Conservation (phyloP, 768 basidiomycete species). For the Psilocybe cyanescens region DNA sequence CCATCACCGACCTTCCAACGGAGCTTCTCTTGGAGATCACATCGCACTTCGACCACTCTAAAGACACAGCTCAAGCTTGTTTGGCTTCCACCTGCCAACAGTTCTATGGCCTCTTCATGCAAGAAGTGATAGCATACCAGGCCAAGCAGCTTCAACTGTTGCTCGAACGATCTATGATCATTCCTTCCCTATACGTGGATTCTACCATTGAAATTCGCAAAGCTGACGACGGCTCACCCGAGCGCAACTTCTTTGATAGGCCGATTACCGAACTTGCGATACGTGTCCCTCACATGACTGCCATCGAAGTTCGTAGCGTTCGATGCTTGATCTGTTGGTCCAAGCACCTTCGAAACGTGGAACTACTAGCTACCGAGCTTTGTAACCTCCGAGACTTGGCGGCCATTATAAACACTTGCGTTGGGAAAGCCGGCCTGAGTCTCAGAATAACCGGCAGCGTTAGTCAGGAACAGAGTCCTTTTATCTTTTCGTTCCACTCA, state of each 20-base stretch:
- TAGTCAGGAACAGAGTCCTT: conserved; percentile 5
- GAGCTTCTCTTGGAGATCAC: conserved; percentile 11
- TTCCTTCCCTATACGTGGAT: background rate
- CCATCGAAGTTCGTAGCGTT: background rate
- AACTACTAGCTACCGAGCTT: background rate
- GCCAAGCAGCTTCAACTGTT: background rate
- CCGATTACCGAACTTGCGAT: background rate
- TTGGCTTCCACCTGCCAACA: conserved; percentile 11
- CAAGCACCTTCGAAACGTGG: background rate
- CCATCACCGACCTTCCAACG: conserved; percentile 6
- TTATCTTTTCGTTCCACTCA: conserved; percentile 1
- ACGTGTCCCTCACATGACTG: background rate
- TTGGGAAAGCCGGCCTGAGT: background rate
- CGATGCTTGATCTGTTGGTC: background rate
- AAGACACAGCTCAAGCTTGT: background rate
- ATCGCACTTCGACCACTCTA: background rate
- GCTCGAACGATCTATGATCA: background rate
- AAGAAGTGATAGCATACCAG: conserved; percentile 1
- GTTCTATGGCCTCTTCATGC: conserved; percentile 3
- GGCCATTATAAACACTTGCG: conserved; percentile 1
- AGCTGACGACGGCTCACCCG: background rate
- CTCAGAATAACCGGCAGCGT: background rate
- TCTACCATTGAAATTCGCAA: background rate
- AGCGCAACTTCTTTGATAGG: background rate
- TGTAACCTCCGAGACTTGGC: background rate